These are phyloP conservation scores for Mucuna pruriens DNA, from an alignment of 306 rosid species.

Conservation along the genomic window DNA sequence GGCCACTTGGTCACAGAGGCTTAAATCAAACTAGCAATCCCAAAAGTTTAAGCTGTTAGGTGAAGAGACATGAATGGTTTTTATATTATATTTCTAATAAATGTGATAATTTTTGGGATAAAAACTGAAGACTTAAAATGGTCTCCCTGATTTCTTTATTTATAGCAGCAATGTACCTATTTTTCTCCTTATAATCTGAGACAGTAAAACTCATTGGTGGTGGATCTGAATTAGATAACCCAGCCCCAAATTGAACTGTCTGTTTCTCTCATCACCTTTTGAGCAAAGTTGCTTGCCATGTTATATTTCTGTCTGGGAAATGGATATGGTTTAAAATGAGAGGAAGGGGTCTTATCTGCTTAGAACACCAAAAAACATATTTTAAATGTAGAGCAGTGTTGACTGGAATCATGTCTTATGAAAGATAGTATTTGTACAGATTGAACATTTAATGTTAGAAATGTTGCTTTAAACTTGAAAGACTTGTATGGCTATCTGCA, in stretches of 20 bases:
- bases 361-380: not conserved
- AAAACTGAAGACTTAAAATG: not conserved
- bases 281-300: not conserved
- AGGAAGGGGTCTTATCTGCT: not conserved
- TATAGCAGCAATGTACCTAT: not conserved
- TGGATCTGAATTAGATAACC: not conserved
- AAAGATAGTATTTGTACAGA: not conserved
- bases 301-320: not conserved
- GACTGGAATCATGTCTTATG: not conserved
- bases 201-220: not conserved
- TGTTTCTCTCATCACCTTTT: not conserved
- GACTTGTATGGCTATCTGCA: not conserved
- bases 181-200: not conserved
- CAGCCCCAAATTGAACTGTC: not conserved
- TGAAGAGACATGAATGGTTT: not conserved
- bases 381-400: not conserved
- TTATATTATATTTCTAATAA: not conserved
- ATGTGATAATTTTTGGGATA: not conserved
- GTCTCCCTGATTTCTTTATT: not conserved
- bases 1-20: not conserved
- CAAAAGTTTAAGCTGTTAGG: not conserved
- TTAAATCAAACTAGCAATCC: not conserved
- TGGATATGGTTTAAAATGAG: not conserved
- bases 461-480: not conserved
- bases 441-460: slow-evolving; percentile 10